A percentile compares a stretch with the other conserved stretches of the same genome.
Conservation (phyloP, 1,139 yeast species). For the Wickerhamomyces sp. region DNA sequence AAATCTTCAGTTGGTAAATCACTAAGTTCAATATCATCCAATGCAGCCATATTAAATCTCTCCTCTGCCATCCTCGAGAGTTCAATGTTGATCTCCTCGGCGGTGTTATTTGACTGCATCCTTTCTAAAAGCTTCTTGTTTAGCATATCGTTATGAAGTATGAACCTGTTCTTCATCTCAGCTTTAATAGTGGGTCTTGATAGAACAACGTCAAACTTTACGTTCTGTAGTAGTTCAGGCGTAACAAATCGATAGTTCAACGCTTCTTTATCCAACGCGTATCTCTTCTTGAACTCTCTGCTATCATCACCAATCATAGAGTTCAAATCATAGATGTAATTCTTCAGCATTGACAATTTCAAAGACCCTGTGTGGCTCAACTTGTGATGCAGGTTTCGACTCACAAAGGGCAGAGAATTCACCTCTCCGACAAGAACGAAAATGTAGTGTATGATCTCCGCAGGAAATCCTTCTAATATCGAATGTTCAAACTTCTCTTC, state of each 20-base stretch:
- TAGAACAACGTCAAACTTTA: constrained; percentile 15
- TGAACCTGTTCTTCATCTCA: constrained; percentile 15
- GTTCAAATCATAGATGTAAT: constrained; percentile 15
- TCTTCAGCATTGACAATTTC: constrained; percentile 8
- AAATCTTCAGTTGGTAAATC: constrained; percentile 10
- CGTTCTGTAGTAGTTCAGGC: constrained; percentile 5
- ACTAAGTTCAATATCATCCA: constrained; percentile 1
- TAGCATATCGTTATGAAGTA: constrained; percentile 13
- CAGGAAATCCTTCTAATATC: constrained; percentile 17
- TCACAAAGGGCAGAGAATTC: constrained; percentile 13
- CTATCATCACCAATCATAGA: constrained; percentile 1
- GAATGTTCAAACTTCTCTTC: constrained; percentile 2
- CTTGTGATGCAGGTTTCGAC: constrained; percentile 5
- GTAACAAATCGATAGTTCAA: constrained; percentile 14
- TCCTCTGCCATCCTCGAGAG: constrained; percentile 17
- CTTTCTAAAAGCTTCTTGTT: constrained; percentile 16
- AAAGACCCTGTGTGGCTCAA: constrained; percentile 12
- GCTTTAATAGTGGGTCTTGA: constrained; percentile 10
- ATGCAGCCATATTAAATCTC: constrained; percentile 6
- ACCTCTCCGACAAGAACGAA: constrained; percentile 9
- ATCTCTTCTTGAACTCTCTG: constrained; percentile 9
- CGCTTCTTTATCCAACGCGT: constrained; percentile 14
- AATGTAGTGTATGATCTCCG: constrained; percentile 18
- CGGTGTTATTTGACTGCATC: constrained; percentile 9
- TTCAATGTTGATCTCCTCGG: constrained; percentile 14